These are phyloP conservation scores for Aureobasidium sp. DNA, from an alignment of 2,329 filamentous ascomycete species.

Conservation along the genomic window DNA sequence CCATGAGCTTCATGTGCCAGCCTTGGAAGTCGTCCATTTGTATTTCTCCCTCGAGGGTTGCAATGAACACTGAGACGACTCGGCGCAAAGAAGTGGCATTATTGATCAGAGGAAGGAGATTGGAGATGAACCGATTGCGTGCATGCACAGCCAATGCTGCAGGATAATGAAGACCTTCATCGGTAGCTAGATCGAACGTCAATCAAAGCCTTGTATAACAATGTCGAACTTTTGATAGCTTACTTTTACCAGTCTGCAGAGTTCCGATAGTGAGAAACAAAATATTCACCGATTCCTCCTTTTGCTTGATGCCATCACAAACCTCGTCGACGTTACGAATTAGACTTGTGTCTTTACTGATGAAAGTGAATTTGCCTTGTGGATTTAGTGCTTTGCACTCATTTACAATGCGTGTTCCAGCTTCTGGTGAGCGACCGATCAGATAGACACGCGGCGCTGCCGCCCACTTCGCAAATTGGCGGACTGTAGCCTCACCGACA, in stretches of 20 bases:
- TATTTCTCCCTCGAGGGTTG: constrained; percentile 21
- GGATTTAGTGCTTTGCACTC: constrained; percentile 39
- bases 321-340: constrained; percentile 41
- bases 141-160: constrained; percentile 26
- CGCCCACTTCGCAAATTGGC: constrained; percentile 35
- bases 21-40: constrained; percentile 19
- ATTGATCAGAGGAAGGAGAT: constrained; percentile 29
- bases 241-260: constrained; percentile 18
- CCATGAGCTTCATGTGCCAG: constrained; percentile 16
- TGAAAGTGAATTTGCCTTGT: constrained; percentile 37
- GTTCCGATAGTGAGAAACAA: constrained; percentile 42
- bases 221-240: neutral
- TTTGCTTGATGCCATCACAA: constrained; percentile 39
- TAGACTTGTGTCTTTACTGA: constrained; percentile 38
- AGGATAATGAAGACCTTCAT: constrained; percentile 29
- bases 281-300: constrained; percentile 43
- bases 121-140: constrained; percentile 31
- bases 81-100: constrained; percentile 17
- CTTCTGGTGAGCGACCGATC: constrained; percentile 38
- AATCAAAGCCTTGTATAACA: neutral
- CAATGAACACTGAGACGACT: constrained; percentile 21
- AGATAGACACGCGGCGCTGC: constrained; percentile 38
- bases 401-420: constrained; percentile 28
- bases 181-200: constrained; percentile 17
- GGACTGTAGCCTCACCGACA: constrained; percentile 41